Conservation (phyloP, 2,329 filamentous ascomycete genomes). For the Didymella segeticola region DNA sequence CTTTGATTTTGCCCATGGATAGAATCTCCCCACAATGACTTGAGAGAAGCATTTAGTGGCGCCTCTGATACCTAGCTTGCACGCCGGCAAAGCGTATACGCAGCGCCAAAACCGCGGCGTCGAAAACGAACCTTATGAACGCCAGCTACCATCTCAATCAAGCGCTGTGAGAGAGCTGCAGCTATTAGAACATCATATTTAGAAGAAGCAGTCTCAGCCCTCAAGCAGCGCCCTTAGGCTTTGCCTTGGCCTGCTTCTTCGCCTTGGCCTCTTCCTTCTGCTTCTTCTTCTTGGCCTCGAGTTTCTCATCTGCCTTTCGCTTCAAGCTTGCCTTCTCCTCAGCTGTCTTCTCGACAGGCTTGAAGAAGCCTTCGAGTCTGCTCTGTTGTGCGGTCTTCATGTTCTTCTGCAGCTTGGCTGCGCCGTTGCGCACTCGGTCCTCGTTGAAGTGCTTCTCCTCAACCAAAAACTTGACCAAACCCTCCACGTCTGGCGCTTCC, state of each 20-base stretch:
- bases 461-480: slow-evolving; percentile 87
- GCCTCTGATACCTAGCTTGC: background rate
- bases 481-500: slow-evolving; percentile 91
- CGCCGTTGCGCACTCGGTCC: slow-evolving; percentile 83
- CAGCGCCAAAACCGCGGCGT: background rate
- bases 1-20: background rate
- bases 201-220: background rate
- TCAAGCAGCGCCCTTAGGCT: slow-evolving; percentile 60
- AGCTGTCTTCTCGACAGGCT: slow-evolving; percentile 85
- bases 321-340: slow-evolving; percentile 85
- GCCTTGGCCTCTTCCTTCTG: slow-evolving; percentile 93
- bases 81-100: background rate
- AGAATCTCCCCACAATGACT: background rate
- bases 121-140: background rate
- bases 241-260: slow-evolving; percentile 89
- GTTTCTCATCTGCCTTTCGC: slow-evolving; percentile 91
- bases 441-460: slow-evolving; percentile 97
- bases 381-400: slow-evolving; percentile 90
- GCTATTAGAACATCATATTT: background rate
- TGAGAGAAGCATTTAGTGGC: background rate
- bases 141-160: background rate
- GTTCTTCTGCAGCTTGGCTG: slow-evolving; percentile 83
- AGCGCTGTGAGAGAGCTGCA: background rate
- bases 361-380: slow-evolving; percentile 95
- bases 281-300: slow-evolving; percentile 93